Evolutionary conservation across 2,329 filamentous ascomycete species (phyloP), one percentile per base, ranked within the genome.

Genomic region (Talaromyces pinophilus): DNA sequence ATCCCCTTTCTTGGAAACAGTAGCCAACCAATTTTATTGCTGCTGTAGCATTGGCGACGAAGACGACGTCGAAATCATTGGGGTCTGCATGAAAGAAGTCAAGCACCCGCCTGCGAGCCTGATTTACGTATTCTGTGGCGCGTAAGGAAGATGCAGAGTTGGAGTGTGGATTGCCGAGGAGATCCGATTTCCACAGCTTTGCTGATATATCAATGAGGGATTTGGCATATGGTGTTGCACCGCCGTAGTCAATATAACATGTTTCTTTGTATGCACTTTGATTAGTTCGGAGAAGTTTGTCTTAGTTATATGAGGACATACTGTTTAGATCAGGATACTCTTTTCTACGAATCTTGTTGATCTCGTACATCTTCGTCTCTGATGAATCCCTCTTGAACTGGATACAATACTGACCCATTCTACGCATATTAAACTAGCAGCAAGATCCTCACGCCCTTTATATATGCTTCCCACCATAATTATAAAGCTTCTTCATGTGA

Each of bases 141-240:
- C 88, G 83, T 73, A 94, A 92, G 0, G 94, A 96, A 2, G 93
- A 90, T 13, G 85, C 82, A 2, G 93, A 96, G 59, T 88, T 90
- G 0, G 93, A 97, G 78, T 98, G 94, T 0, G 94, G 94, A 69
- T 98, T 98, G 42, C 93, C 94, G 70, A 93, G 92, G 0, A 98
- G 82, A 13, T 71, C 88, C 90, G 6, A 86, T 82, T 40, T 89
- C 89, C 85, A 97, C 90, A 68, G 95, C 91, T 19, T 81, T 10
- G 92, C 87, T 78, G 96, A 96, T 28, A 81, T 83, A 70, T 94
- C 90, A 77, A 97, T 88, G 35, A 95, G 80, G 38, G 91, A 93
- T 77, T 90, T 94, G 42, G 92, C 83, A 75, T 90, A 92, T 0
- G 91, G 83, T 0, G 93, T 94, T n/a, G 92, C 92, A 19, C 93